Conservation (phyloP, 2,329 filamentous ascomycete genomes). For the Phaeophleospora eucalypticola region DNA sequence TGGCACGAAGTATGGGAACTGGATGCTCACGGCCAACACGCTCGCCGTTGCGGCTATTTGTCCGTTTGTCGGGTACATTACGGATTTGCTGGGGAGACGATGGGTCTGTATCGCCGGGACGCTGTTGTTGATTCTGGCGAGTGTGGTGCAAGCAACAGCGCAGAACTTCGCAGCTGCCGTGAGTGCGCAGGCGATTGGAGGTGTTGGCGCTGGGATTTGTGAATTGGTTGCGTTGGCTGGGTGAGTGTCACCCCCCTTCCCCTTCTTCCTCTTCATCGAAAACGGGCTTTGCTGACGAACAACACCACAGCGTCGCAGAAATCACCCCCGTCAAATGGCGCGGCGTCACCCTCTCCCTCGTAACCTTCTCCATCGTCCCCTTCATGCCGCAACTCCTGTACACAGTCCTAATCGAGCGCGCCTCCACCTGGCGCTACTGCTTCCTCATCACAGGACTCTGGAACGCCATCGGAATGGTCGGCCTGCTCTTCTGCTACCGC, state of each 20-base stretch:
- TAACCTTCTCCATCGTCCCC: constrained; percentile 59
- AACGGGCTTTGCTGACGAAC: constrained; percentile 2
- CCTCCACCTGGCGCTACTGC: constrained; percentile 51
- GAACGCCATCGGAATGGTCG: constrained; percentile 48
- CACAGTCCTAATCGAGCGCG: constrained; percentile 52
- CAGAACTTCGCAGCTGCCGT: constrained; percentile 17
- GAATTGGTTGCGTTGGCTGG: constrained; percentile 22
- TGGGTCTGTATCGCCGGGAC: constrained; percentile 18
- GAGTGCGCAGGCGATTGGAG: constrained; percentile 20
- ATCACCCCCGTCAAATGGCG: constrained; percentile 22
- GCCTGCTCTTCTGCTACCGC: constrained; percentile 51
- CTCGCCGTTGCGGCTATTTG: constrained; percentile 24
- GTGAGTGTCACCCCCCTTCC: constrained; percentile 11
- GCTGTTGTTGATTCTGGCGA: constrained; percentile 17
- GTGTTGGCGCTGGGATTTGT: constrained; percentile 20
- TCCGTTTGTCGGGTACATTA: constrained; percentile 22
- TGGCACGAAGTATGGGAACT: constrained; percentile 16
- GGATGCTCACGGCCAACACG: constrained; percentile 23
- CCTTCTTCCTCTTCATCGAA: neutral
- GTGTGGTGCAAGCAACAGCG: constrained; percentile 16
- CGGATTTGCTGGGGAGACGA: constrained; percentile 20
- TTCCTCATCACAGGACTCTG: constrained; percentile 52
- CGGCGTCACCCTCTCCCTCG: constrained; percentile 24
- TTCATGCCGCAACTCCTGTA: constrained; percentile 60
- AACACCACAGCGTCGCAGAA: constrained; percentile 20